A percentile compares a stretch with the other conserved stretches of the same genome.
phyloP scores from a whole-genome alignment of 2,329 filamentous ascomycete species.

The Madurella fahalii region DNA sequence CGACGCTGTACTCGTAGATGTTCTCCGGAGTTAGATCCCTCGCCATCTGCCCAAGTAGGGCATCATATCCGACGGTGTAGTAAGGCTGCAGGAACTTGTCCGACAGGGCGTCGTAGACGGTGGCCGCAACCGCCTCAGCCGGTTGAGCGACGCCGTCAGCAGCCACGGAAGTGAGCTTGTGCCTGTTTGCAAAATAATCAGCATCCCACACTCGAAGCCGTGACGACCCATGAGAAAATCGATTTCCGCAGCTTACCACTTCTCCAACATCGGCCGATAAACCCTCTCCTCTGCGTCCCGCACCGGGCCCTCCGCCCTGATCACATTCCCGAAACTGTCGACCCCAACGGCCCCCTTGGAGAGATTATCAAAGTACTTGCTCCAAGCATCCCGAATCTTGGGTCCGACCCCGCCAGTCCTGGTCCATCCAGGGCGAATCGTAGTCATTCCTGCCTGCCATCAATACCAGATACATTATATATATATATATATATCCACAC shows the following conservation, averaged over 20 bases:
- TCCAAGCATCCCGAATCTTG: conserved; percentile 1
- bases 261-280: conserved; percentile 10
- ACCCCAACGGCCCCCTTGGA: conserved; percentile 8
- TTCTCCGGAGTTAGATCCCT: conserved; percentile 6
- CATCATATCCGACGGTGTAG: conserved; percentile 8
- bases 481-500: no score
- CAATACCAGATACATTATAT: neutral
- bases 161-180: conserved; percentile 3
- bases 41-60: conserved; percentile 6
- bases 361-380: conserved; percentile 6
- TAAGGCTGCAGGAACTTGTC: conserved; percentile 9
- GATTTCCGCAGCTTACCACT: conserved; percentile 3
- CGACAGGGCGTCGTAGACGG: conserved; percentile 3
- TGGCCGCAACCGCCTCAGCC: conserved; percentile 2
- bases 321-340: conserved; percentile 7
- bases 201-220: neutral
- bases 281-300: conserved; percentile 10
- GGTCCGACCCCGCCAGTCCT: conserved; percentile 3
- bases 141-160: conserved; percentile 3
- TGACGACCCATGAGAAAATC: neutral
- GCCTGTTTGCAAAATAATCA: neutral
- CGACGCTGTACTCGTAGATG: conserved; percentile 1
- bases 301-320: conserved; percentile 1
- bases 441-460: conserved; percentile 3
- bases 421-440: conserved; percentile 6